These are phyloP conservation scores for Komagataea norvegica DNA, from an alignment of 1,139 yeast species.

Conservation along the genomic window DNA sequence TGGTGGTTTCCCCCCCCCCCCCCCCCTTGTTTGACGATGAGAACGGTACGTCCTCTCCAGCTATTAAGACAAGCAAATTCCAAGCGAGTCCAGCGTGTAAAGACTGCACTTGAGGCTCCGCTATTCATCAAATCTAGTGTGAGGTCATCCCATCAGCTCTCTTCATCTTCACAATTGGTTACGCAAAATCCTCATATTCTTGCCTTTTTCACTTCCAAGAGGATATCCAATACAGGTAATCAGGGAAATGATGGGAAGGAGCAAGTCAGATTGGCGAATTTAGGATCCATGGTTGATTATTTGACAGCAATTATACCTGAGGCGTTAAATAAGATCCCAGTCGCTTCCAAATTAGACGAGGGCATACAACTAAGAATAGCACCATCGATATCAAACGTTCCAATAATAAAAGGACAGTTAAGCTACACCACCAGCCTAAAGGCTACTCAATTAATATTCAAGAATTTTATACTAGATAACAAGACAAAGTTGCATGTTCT, in stretches of 20 bases:
- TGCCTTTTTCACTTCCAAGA: constrained; percentile 3
- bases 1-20: too few relatives aligned
- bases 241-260: constrained; percentile 4
- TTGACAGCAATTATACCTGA: constrained; percentile 53
- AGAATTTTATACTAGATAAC: constrained; percentile 50
- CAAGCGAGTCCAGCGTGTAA: too few relatives aligned
- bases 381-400: constrained; percentile 58
- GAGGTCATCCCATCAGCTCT: neutral
- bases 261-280: constrained; percentile 44
- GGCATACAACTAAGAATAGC: constrained; percentile 53
- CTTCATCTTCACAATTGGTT: neutral
- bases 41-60: too few relatives aligned
- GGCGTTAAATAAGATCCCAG: constrained; percentile 48
- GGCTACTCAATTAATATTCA: constrained; percentile 49
- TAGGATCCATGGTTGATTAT: constrained; percentile 53
- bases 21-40: too few relatives aligned
- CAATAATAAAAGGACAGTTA: constrained; percentile 53
- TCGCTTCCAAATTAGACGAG: constrained; percentile 39
- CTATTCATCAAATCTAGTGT: neutral
- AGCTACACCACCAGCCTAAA: constrained; percentile 47
- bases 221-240: neutral
- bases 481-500: constrained; percentile 41
- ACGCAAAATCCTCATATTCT: neutral
- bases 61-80: too few relatives aligned
- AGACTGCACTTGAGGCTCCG: neutral